Evolutionary conservation across 176 grass and related monocot species (phyloP).

Genomic region (Ensete glaucum): DNA sequence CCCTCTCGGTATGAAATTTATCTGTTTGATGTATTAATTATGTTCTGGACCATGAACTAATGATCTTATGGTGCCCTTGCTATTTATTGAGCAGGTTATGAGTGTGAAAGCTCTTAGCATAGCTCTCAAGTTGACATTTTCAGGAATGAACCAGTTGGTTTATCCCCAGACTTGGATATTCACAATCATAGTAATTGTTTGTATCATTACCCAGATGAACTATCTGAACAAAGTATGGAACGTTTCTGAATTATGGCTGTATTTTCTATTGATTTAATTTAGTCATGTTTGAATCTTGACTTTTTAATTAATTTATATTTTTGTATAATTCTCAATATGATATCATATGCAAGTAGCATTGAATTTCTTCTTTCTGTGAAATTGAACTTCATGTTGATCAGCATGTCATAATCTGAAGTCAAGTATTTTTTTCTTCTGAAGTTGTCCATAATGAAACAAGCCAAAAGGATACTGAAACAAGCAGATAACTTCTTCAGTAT

Average conservation of each 20-base stretch:
- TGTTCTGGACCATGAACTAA: not conserved
- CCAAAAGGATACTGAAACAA: not conserved
- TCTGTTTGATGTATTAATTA: not conserved
- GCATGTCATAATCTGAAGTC: not conserved
- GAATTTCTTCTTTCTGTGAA: not conserved
- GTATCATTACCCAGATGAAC: conserved; percentile 6
- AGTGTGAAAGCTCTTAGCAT: conserved; percentile 8
- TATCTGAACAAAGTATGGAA: conserved; percentile 6
- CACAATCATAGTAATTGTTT: not conserved
- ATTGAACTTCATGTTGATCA: not conserved
- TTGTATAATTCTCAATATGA: not conserved
- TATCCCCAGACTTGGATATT: conserved; percentile 7
- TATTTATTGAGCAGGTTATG: conserved; percentile 4
- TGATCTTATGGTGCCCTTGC: not conserved
- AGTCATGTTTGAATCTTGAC: not conserved
- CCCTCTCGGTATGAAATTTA: conserved; percentile 52
- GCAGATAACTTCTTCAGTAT: not conserved
- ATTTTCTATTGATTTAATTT: conserved; percentile 1
- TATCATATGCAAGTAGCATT: not conserved
- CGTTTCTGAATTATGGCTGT: not conserved
- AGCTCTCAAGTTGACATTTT: conserved; percentile 12
- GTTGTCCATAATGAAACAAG: not conserved
- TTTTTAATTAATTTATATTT: not conserved
- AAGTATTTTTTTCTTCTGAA: no score
- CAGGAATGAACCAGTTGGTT: conserved; percentile 9